Evolutionary conservation across 306 rosid species (phyloP).

Genomic region (Fragaria iinumae): DNA sequence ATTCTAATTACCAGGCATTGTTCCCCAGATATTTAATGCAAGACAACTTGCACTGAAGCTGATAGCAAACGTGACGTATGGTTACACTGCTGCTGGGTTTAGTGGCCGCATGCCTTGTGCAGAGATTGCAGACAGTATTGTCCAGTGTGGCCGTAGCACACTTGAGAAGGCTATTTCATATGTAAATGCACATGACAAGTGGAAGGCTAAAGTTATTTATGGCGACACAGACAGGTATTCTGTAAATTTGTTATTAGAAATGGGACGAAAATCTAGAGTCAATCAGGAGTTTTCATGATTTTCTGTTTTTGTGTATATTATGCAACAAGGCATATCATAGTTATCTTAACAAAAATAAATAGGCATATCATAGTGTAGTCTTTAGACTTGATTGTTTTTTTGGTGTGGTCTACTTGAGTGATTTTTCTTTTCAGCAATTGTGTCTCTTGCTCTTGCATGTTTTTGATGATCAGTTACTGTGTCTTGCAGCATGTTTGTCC

Average conservation of each 20-base stretch:
- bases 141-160: conserved; percentile 91
- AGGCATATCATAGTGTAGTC: neutral
- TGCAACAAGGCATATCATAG: neutral
- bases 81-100: conserved; percentile 98
- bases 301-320: conserved; percentile 8
- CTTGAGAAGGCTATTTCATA: conserved; percentile 81
- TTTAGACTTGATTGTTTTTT: neutral
- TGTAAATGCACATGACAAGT: conserved; percentile 76
- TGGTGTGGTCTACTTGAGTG: neutral
- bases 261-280: neutral
- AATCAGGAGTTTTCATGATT: neutral
- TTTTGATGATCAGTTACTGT: conserved; percentile 26
- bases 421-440: neutral
- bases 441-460: conserved; percentile 22
- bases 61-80: conserved; percentile 91
- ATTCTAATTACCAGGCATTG: neutral
- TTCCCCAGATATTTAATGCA: conserved; percentile 76
- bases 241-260: conserved; percentile 3
- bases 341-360: no score
- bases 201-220: conserved; percentile 90
- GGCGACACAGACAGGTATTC: conserved; percentile 95
- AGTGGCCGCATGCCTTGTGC: conserved; percentile 99
- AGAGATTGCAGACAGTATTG: conserved; percentile 95
- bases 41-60: conserved; percentile 95
- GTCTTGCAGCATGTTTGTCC: conserved; percentile 90